These are phyloP conservation scores for Phoenix dactylifera DNA, from an alignment of 176 grass and related monocot genomes.

Conservation along the genomic window DNA sequence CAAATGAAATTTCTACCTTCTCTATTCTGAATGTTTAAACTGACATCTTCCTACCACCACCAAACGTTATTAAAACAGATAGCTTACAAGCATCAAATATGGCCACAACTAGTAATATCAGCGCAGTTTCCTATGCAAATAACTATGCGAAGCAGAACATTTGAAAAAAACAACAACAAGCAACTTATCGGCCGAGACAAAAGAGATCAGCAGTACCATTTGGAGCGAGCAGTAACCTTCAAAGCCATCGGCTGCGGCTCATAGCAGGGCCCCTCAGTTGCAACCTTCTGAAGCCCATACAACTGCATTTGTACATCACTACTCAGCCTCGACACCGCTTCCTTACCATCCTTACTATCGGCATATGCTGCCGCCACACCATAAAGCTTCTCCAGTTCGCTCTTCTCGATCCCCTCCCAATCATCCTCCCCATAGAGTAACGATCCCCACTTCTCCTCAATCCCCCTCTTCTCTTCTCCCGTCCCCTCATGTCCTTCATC, in stretches of 20 bases:
- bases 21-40: too few relatives aligned
- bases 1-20: too few relatives aligned
- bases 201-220: conserved; percentile 25
- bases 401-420: conserved; percentile 22
- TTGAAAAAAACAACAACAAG: not conserved
- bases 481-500: not conserved
- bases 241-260: conserved; percentile 33
- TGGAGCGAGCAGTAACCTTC: conserved; percentile 36
- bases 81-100: too few relatives aligned
- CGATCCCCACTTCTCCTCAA: conserved; percentile 1
- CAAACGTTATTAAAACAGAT: too few relatives aligned
- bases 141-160: not conserved
- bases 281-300: conserved; percentile 35
- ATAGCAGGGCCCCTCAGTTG: conserved; percentile 38
- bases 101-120: not conserved
- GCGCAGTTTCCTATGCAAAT: not conserved
- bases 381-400: conserved; percentile 33
- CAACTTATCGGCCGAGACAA: not conserved
- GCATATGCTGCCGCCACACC: conserved; percentile 21
- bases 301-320: conserved; percentile 24
- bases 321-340: conserved; percentile 13
- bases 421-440: conserved; percentile 23
- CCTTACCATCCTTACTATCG: conserved; percentile 31
- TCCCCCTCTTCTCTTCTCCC: not conserved
- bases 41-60: too few relatives aligned